These are phyloP conservation scores for Polyporus tsugae DNA, from an alignment of 1,284 basidiomycete genomes.

Conservation along the genomic window DNA sequence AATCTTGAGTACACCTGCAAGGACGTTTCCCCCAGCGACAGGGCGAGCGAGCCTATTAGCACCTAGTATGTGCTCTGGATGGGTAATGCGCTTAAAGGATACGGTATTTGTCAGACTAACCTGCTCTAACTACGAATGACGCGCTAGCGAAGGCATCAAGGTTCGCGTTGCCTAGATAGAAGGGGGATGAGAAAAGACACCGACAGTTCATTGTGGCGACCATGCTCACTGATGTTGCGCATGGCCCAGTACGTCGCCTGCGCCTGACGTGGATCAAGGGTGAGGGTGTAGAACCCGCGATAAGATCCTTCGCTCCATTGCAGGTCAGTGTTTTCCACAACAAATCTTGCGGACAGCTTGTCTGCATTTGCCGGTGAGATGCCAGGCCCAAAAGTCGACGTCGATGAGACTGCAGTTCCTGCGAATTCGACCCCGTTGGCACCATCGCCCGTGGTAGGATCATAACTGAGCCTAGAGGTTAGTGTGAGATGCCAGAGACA, in stretches of 20 bases:
- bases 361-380: slow-evolving; percentile 53
- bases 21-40: slow-evolving; percentile 57
- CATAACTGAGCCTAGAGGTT: slow-evolving; percentile 48
- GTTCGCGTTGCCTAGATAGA: slow-evolving; percentile 50
- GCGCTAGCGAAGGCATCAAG: slow-evolving; percentile 58
- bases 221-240: slow-evolving; percentile 55
- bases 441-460: slow-evolving; percentile 60
- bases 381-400: slow-evolving; percentile 57
- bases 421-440: slow-evolving; percentile 73
- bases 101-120: not conserved
- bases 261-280: slow-evolving; percentile 52
- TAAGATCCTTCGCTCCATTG: slow-evolving; percentile 73
- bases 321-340: slow-evolving; percentile 58
- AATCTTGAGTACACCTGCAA: slow-evolving; percentile 50
- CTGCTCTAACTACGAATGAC: slow-evolving; percentile 54
- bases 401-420: slow-evolving; percentile 69
- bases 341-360: slow-evolving; percentile 44
- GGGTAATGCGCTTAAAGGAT: not conserved
- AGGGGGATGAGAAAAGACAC: not conserved
- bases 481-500: not conserved
- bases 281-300: slow-evolving; percentile 69
- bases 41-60: slow-evolving; percentile 63
- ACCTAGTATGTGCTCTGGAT: slow-evolving; percentile 25
- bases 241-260: slow-evolving; percentile 70
- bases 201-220: not conserved